Evolutionary conservation across 2,329 filamentous ascomycete genomes (phyloP).

Genomic region (Endoconidiophora laricicola): DNA sequence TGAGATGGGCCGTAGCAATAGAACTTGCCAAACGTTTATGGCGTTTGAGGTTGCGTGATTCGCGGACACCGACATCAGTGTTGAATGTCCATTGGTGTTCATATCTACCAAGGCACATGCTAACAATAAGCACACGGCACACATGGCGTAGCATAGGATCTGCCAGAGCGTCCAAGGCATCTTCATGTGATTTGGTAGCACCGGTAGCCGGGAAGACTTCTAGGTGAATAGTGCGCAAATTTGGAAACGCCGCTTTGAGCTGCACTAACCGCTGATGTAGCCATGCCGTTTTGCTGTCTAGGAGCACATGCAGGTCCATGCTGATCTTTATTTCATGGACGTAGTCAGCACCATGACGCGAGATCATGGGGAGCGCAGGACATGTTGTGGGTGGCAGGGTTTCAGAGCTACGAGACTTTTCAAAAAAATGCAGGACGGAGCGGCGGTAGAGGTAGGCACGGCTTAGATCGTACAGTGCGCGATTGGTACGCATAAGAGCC

Average conservation of each 20-base stretch:
- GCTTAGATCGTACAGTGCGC: slow-evolving; percentile 22
- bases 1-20: no score
- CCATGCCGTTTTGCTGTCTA: neutral
- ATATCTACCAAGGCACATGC: slow-evolving; percentile 24
- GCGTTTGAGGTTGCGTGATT: slow-evolving; percentile 1
- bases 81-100: slow-evolving; percentile 23
- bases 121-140: neutral
- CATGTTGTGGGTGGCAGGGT: slow-evolving; percentile 14
- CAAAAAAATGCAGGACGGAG: slow-evolving; percentile 30
- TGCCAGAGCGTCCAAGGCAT: slow-evolving; percentile 16
- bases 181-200: neutral
- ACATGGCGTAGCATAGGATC: slow-evolving; percentile 1
- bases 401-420: slow-evolving; percentile 22
- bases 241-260: neutral
- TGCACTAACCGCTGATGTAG: neutral
- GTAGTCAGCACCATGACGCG: neutral
- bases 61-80: slow-evolving; percentile 27
- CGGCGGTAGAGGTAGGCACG: slow-evolving; percentile 28
- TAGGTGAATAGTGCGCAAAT: slow-evolving; percentile 18
- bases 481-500: slow-evolving; percentile 23
- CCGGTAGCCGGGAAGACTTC: slow-evolving; percentile 3
- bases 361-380: neutral
- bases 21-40: no score
- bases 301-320: slow-evolving; percentile 4
- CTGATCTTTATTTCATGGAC: slow-evolving; percentile 8